A percentile compares a stretch with the other conserved stretches of the same genome.
phyloP scores from a whole-genome alignment of 768 basidiomycete genomes.

The Tylopilus subfusipes region DNA sequence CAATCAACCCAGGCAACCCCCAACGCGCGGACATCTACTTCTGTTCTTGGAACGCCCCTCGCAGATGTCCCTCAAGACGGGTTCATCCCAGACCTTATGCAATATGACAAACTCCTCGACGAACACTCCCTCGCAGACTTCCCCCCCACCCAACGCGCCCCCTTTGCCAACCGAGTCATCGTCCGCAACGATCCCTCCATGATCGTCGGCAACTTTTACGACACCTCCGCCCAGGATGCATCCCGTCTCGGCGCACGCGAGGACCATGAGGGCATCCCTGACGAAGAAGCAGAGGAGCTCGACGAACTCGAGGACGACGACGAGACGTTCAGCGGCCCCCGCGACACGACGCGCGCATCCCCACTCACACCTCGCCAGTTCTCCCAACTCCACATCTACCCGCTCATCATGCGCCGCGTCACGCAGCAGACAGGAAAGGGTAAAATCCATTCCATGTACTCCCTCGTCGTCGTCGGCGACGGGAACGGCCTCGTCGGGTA shows the following conservation, averaged over 20 bases:
- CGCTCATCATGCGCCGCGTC: conserved; percentile 52
- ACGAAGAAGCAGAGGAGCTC: conserved; percentile 8
- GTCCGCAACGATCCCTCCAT: conserved; percentile 72
- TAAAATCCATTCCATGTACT: conserved; percentile 63
- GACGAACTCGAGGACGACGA: conserved; percentile 19
- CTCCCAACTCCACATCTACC: conserved; percentile 37
- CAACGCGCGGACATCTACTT: not conserved
- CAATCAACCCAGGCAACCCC: conserved; percentile 4
- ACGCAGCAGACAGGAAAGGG: conserved; percentile 94
- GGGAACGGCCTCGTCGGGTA: conserved; percentile 80
- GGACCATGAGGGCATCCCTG: conserved; percentile 6
- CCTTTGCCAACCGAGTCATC: conserved; percentile 59
- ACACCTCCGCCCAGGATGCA: conserved; percentile 11
- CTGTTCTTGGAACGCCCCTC: conserved; percentile 16
- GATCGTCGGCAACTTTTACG: conserved; percentile 41
- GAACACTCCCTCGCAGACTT: conserved; percentile 52
- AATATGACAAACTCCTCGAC: conserved; percentile 58
- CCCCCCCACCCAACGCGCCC: conserved; percentile 48
- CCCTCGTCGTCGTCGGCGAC: conserved; percentile 74
- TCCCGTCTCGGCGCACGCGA: not conserved
- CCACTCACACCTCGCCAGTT: conserved; percentile 23
- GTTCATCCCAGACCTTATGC: conserved; percentile 59
- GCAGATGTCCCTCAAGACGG: conserved; percentile 23
- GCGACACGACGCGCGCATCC: conserved; percentile 15
- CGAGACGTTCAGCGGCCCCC: conserved; percentile 14